Evolutionary conservation across 192 early-diverging fungal genomes (phyloP).

Genomic region (Chytriomyces sp.): DNA sequence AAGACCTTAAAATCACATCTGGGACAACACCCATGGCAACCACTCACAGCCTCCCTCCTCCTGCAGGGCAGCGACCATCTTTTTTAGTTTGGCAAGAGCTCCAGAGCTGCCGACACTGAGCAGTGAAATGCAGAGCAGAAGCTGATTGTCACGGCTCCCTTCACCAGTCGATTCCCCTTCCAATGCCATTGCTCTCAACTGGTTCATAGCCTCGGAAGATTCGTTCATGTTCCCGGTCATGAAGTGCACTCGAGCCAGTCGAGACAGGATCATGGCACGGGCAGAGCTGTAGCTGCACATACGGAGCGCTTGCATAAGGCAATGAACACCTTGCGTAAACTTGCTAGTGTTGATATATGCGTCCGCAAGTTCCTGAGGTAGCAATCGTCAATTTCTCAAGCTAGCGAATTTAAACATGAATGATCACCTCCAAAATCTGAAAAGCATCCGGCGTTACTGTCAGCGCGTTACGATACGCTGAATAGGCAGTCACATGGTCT

Average conservation of each 20-base stretch:
- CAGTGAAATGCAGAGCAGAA: constrained; percentile 15
- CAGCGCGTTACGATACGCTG: constrained; percentile 15
- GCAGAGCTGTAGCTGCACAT: not conserved
- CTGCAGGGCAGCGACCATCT: constrained; percentile 11
- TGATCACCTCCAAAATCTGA: not conserved
- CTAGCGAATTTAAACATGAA: not conserved
- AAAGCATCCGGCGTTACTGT: not conserved
- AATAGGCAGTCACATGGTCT: not conserved
- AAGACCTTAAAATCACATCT: no score
- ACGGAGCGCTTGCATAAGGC: not conserved
- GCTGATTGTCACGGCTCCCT: not conserved
- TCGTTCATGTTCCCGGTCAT: not conserved
- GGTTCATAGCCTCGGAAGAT: not conserved
- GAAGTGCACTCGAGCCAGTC: constrained; percentile 8
- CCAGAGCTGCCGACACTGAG: constrained; percentile 8
- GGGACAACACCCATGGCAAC: constrained; percentile 16
- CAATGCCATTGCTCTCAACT: not conserved
- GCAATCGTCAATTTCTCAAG: not conserved
- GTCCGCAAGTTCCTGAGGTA: constrained; percentile 19
- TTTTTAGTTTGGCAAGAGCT: not conserved
- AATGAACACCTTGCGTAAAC: constrained; percentile 1
- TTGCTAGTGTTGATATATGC: constrained; percentile 1
- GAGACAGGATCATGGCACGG: not conserved
- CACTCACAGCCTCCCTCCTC: constrained; percentile 14
- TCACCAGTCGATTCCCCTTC: not conserved